Evolutionary conservation across 1,284 basidiomycete genomes (phyloP).

Genomic region (Rhodotorula sp.): DNA sequence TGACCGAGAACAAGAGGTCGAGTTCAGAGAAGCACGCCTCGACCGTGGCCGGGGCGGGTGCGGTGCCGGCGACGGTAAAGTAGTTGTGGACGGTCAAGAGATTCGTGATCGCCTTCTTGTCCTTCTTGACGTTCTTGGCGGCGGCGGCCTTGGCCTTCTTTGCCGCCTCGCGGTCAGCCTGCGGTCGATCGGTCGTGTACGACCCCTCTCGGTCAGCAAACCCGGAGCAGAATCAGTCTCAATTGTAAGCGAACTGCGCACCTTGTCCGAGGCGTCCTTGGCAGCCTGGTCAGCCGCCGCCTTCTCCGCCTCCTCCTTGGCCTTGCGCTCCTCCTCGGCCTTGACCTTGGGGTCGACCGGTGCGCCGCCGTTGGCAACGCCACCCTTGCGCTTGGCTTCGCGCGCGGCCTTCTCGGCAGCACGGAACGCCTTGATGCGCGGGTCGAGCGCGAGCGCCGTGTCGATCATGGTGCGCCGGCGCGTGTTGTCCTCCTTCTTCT

Average conservation of each 20-base stretch:
- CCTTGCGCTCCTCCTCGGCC: conserved; percentile 71
- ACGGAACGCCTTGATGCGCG: conserved; percentile 96
- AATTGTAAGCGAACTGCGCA: conserved; percentile 18
- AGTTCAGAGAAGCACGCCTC: conserved; percentile 59
- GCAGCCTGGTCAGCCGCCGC: conserved; percentile 65
- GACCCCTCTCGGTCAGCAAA: not conserved
- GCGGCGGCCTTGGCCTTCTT: conserved; percentile 84
- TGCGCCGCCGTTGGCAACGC: conserved; percentile 35
- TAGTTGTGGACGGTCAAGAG: conserved; percentile 59
- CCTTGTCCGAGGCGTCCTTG: conserved; percentile 45
- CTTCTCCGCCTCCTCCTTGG: conserved; percentile 73
- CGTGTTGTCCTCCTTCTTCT: conserved; percentile 97
- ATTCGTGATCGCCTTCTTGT: conserved; percentile 55
- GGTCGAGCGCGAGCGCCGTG: conserved; percentile 77
- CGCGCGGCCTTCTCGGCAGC: conserved; percentile 93
- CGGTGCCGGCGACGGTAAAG: conserved; percentile 55
- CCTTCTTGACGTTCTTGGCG: conserved; percentile 54
- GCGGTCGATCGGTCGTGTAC: not conserved
- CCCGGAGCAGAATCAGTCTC: not conserved
- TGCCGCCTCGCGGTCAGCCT: conserved; percentile 72
- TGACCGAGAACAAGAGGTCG: conserved; percentile 54
- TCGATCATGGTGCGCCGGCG: conserved; percentile 86
- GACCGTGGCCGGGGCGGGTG: conserved; percentile 54
- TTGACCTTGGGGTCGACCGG: conserved; percentile 57
- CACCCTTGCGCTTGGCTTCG: conserved; percentile 82